phyloP scores from a whole-genome alignment of 345 rosid genomes.

The Sapria himalayana region DNA sequence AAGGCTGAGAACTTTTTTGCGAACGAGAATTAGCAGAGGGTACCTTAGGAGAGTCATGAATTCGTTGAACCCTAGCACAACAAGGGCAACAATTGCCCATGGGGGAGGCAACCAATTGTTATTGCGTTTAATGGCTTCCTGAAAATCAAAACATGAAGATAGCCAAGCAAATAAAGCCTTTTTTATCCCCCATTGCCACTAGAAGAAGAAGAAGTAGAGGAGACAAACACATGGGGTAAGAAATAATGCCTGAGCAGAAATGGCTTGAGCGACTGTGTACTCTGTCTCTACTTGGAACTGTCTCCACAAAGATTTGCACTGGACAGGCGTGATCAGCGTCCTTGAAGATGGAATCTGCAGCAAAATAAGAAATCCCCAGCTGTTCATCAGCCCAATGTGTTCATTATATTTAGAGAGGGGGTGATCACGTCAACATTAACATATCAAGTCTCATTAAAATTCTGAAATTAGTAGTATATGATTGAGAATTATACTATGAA shows the following conservation, averaged over 20 bases:
- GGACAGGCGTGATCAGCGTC: constrained; percentile 91
- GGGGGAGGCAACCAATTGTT: constrained; percentile 99
- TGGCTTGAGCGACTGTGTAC: constrained; percentile 82
- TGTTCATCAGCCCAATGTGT: background rate
- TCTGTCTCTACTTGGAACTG: constrained; percentile 92
- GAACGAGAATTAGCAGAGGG: background rate
- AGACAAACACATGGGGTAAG: background rate
- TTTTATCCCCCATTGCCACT: background rate
- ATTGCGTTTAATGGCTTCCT: constrained; percentile 88
- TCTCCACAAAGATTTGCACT: constrained; percentile 94
- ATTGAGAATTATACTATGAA: too few relatives aligned
- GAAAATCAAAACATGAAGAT: constrained; percentile 14
- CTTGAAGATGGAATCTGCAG: constrained; percentile 48
- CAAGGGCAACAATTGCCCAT: constrained; percentile 82
- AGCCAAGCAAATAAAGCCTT: background rate
- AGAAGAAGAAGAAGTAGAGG: background rate
- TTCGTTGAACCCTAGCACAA: constrained; percentile 86
- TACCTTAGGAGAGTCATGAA: constrained; percentile 96
- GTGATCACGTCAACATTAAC: too few relatives aligned
- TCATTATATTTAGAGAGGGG: too few relatives aligned
- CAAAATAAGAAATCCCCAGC: constrained; percentile 4
- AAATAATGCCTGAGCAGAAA: constrained; percentile 78
- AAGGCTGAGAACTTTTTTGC: too few relatives aligned
- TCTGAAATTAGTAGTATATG: too few relatives aligned
- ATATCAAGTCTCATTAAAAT: too few relatives aligned